Conservation (phyloP, 2,329 filamentous ascomycete genomes). For the Claviceps citrina region DNA sequence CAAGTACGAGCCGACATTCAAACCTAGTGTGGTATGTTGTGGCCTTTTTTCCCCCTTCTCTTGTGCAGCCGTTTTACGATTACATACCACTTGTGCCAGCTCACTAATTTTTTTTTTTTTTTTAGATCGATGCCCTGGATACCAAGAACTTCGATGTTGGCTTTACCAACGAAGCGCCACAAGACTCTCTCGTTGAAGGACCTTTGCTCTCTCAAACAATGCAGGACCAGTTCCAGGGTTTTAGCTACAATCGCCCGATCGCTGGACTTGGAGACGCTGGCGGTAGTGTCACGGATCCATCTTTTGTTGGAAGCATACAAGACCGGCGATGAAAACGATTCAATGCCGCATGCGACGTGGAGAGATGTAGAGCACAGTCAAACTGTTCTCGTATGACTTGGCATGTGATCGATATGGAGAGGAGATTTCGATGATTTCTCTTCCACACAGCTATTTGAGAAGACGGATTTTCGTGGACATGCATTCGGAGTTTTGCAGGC, state of each 20-base stretch:
- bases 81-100: too few relatives aligned
- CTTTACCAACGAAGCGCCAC: conserved; percentile 78
- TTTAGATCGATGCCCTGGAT: conserved; percentile 67
- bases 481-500: conserved; percentile 9
- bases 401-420: not conserved
- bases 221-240: conserved; percentile 91
- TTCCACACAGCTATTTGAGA: conserved; percentile 1
- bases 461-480: conserved; percentile 1
- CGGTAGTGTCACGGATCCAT: conserved; percentile 82
- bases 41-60: not conserved
- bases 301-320: conserved; percentile 47
- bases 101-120: not conserved
- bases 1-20: conserved; percentile 97
- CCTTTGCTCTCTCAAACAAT: conserved; percentile 83
- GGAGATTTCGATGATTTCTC: not conserved
- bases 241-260: conserved; percentile 93
- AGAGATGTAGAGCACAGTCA: not conserved
- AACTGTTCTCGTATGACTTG: not conserved
- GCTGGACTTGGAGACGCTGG: conserved; percentile 85
- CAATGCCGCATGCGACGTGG: not conserved
- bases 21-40: conserved; percentile 77
- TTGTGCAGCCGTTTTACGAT: not conserved
- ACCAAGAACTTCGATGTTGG: conserved; percentile 85
- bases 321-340: conserved; percentile 22
- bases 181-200: conserved; percentile 87